A percentile compares a stretch with the other conserved stretches of the same genome.
phyloP scores from a whole-genome alignment of 31 red algal genomes.

The Asparagopsis taxiformis region DNA sequence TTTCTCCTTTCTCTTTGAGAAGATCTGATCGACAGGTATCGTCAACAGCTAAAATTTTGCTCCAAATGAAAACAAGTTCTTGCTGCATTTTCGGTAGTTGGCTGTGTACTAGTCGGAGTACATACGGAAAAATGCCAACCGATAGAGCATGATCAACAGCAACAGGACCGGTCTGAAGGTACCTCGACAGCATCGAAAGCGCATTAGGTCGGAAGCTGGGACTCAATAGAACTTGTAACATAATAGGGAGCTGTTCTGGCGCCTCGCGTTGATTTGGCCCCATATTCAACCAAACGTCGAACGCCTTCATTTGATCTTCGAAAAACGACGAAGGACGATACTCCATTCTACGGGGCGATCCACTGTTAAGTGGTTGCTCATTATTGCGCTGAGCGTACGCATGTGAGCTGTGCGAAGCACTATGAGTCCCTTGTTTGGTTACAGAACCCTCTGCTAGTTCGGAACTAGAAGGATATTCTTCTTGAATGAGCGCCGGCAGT shows the following conservation, averaged over 20 bases:
- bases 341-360: neutral
- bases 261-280: constrained; percentile 61
- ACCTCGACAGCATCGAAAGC: constrained; percentile 81
- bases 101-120: constrained; percentile 68
- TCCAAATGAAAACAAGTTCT: constrained; percentile 97
- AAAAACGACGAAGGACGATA: constrained; percentile 75
- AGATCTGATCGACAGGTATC: constrained; percentile 74
- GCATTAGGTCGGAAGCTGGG: constrained; percentile 70
- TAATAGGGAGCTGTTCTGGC: constrained; percentile 94
- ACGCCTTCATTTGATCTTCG: constrained; percentile 94
- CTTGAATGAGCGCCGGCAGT: neutral
- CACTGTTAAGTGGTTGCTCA: too few relatives aligned
- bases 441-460: neutral
- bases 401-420: too few relatives aligned
- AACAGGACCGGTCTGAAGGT: constrained; percentile 77
- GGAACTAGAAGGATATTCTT: neutral
- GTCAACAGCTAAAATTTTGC: constrained; percentile 91
- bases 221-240: constrained; percentile 86
- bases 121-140: constrained; percentile 96
- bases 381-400: too few relatives aligned
- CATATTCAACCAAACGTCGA: constrained; percentile 93
- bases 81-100: constrained; percentile 43
- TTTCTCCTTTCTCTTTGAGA: constrained; percentile 66
- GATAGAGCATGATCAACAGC: constrained; percentile 88
- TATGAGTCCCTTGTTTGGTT: too few relatives aligned